Percentiles rank a stretch among this genome's conserved stretches.
Conservation (phyloP, 495 filamentous ascomycete genomes). For the Xylaria intraflava region DNA sequence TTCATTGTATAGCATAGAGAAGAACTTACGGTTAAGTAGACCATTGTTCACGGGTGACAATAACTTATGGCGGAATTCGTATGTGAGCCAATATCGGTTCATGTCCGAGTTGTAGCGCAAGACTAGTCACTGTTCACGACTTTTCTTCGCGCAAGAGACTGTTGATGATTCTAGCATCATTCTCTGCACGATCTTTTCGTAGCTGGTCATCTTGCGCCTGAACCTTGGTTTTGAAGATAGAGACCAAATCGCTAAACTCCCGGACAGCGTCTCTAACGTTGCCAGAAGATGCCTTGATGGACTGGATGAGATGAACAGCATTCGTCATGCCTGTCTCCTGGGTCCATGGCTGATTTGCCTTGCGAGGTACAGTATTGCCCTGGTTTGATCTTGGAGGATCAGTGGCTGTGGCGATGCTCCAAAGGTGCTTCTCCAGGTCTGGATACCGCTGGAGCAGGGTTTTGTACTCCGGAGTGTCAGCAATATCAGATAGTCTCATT, state of each 20-base stretch:
- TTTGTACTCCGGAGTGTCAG: slow-evolving; percentile 25
- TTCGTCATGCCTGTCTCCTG: slow-evolving; percentile 23
- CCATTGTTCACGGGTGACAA: background rate
- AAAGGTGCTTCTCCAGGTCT: slow-evolving; percentile 20
- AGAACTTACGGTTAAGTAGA: background rate
- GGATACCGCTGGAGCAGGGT: slow-evolving; percentile 20
- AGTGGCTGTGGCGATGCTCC: slow-evolving; percentile 24
- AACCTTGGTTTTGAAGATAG: slow-evolving; percentile 11
- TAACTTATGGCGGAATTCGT: too few relatives aligned
- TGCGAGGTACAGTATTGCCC: background rate
- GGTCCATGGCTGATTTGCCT: slow-evolving; percentile 19
- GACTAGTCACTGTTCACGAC: background rate
- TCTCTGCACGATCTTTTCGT: slow-evolving; percentile 14
- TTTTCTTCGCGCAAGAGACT: slow-evolving; percentile 31
- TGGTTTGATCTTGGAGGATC: slow-evolving; percentile 16
- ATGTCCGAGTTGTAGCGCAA: background rate
- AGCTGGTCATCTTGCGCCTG: slow-evolving; percentile 1
- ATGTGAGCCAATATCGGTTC: background rate
- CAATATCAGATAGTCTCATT: slow-evolving; percentile 15
- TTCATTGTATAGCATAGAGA: background rate
- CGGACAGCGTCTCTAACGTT: slow-evolving; percentile 26
- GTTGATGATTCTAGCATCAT: slow-evolving; percentile 31
- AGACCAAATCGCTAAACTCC: slow-evolving; percentile 25
- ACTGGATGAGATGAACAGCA: slow-evolving; percentile 18
- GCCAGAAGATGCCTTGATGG: slow-evolving; percentile 18